Percentiles rank a stretch among this genome's conserved stretches.
These are phyloP conservation scores for Plasmodium inui DNA, from an alignment of 169 alveolate species.

Conservation along the genomic window DNA sequence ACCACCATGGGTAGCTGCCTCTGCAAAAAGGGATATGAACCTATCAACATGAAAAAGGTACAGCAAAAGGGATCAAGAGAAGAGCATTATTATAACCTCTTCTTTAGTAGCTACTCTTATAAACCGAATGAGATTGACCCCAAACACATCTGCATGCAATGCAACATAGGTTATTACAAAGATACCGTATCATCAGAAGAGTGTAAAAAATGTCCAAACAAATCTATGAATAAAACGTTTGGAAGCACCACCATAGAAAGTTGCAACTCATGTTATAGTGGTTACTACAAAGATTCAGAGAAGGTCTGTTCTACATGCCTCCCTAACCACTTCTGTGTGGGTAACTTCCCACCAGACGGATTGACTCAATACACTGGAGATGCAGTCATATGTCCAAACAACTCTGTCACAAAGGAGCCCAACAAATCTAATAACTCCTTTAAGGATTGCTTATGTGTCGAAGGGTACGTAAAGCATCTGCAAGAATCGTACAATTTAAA, in stretches of 20 bases:
- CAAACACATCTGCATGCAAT: constrained; percentile 78
- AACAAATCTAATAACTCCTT: constrained; percentile 75
- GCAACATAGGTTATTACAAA: constrained; percentile 84
- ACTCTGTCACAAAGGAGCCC: constrained; percentile 83
- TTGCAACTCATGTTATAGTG: constrained; percentile 51
- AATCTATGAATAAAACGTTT: constrained; percentile 21
- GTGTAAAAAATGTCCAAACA: constrained; percentile 82
- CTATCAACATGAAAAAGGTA: constrained; percentile 20
- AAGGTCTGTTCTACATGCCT: constrained; percentile 40
- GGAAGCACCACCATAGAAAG: constrained; percentile 18
- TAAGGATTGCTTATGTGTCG: constrained; percentile 80
- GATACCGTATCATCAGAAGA: constrained; percentile 72
- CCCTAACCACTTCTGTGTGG: constrained; percentile 87
- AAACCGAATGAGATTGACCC: constrained; percentile 20
- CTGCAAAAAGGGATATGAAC: constrained; percentile 74
- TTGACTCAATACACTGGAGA: constrained; percentile 78
- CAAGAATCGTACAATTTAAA: constrained; percentile 81
- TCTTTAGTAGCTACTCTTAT: constrained; percentile 8
- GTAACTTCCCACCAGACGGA: constrained; percentile 79
- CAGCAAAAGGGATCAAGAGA: constrained; percentile 13
- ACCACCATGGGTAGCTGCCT: constrained; percentile 45
- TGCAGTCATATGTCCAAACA: constrained; percentile 80
- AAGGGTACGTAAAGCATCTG: constrained; percentile 76
- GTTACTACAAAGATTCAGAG: constrained; percentile 38
- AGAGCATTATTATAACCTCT: constrained; percentile 46